Conservation (phyloP, 805 yeast species). For the Wickerhamomyces canadensis region DNA sequence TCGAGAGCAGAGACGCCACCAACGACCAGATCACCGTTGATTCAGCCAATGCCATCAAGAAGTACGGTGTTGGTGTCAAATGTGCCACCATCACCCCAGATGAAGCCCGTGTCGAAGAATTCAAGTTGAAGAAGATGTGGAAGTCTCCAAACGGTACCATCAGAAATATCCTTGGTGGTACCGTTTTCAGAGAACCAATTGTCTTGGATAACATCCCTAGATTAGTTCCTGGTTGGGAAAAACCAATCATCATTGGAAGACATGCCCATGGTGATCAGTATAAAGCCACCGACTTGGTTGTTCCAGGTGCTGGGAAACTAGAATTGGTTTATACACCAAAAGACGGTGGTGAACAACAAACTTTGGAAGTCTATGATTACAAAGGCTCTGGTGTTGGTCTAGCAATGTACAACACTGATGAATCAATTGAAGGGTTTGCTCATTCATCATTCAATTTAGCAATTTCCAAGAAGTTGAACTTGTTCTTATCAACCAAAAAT, state of each 20-base stretch:
- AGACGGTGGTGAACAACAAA: constrained; percentile 46
- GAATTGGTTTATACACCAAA: constrained; percentile 61
- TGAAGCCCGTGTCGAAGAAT: constrained; percentile 73
- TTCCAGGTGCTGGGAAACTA: constrained; percentile 62
- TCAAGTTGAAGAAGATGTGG: constrained; percentile 75
- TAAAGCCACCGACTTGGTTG: constrained; percentile 69
- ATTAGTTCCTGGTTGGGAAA: constrained; percentile 73
- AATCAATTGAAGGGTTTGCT: constrained; percentile 71
- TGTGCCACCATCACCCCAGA: constrained; percentile 87
- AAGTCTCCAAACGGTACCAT: constrained; percentile 81
- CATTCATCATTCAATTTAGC: constrained; percentile 78
- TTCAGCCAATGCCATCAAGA: constrained; percentile 68
- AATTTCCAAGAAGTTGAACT: constrained; percentile 52
- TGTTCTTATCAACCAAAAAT: constrained; percentile 71
- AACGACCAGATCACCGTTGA: constrained; percentile 71
- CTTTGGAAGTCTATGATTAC: constrained; percentile 53
- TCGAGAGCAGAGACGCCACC: constrained; percentile 63
- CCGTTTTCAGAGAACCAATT: constrained; percentile 81
- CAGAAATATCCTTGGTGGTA: constrained; percentile 75
- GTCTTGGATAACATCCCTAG: constrained; percentile 75
- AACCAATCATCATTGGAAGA: constrained; percentile 81
- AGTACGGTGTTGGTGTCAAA: constrained; percentile 76
- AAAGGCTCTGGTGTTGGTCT: constrained; percentile 68
- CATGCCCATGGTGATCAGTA: constrained; percentile 85
- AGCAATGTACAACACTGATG: constrained; percentile 82